Conservation (phyloP, 345 rosid species). For the Nephelium lappaceum region DNA sequence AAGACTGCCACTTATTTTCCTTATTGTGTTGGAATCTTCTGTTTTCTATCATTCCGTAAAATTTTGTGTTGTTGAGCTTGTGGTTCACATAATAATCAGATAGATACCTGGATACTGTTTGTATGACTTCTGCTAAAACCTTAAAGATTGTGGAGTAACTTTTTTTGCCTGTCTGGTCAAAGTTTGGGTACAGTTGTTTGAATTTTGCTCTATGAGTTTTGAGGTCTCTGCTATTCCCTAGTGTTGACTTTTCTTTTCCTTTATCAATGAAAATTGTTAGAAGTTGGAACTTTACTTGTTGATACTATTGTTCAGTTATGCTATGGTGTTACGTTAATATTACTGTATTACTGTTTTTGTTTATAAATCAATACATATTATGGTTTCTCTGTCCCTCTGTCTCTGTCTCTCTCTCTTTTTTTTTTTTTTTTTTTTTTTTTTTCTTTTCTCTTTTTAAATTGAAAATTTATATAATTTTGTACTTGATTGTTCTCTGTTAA, state of each 20-base stretch:
- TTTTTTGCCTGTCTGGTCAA: not conserved
- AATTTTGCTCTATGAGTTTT: not conserved
- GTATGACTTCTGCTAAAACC: constrained; percentile 1
- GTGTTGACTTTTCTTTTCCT: not conserved
- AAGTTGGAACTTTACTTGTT: not conserved
- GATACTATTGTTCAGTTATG: not conserved
- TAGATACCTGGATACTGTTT: not conserved
- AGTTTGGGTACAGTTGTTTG: not conserved
- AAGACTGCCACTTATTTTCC: no score
- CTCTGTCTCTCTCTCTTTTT: no score
- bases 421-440: no score
- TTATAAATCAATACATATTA: not conserved
- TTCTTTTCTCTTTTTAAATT: not conserved
- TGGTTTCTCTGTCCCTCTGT: not conserved
- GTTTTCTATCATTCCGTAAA: no score
- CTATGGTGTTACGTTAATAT: not conserved
- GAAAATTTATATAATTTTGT: not conserved
- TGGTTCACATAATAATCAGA: no score
- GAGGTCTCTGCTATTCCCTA: constrained; percentile 7
- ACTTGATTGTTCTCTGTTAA: not conserved
- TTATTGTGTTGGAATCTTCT: no score
- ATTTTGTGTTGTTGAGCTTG: no score
- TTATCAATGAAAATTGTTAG: not conserved
- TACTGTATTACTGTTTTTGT: not conserved
- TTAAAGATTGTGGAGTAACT: constrained; percentile 1